These are phyloP conservation scores for Saturnispora sekii DNA, from an alignment of 805 yeast species.

Conservation along the genomic window DNA sequence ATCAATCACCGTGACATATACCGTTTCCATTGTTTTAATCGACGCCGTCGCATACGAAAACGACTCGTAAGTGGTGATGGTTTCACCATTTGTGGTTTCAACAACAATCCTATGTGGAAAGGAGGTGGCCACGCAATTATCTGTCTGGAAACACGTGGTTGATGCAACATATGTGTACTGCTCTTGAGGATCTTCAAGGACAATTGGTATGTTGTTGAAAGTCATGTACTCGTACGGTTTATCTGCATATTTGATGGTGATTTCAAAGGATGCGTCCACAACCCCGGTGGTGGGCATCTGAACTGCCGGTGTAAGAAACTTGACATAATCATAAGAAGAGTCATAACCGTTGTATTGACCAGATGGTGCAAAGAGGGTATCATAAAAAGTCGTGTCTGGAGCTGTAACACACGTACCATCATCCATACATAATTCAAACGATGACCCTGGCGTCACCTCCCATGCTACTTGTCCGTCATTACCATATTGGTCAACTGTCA, in stretches of 20 bases:
- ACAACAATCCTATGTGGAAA: constrained; percentile 3
- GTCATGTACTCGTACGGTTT: background rate
- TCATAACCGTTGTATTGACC: constrained; percentile 1
- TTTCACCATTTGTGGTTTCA: background rate
- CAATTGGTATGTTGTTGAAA: constrained; percentile 6
- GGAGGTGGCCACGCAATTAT: constrained; percentile 9
- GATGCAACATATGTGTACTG: constrained; percentile 8
- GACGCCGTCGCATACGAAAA: background rate
- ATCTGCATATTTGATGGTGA: background rate
- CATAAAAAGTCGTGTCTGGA: background rate
- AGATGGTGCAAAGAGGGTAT: constrained; percentile 11
- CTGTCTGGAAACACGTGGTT: constrained; percentile 8
- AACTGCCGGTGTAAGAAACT: constrained; percentile 9
- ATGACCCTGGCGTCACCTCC: constrained; percentile 5
- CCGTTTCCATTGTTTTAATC: constrained; percentile 9
- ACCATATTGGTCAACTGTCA: constrained; percentile 5
- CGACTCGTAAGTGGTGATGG: constrained; percentile 4
- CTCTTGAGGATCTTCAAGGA: constrained; percentile 2
- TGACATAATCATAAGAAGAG: constrained; percentile 6
- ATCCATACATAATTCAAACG: constrained; percentile 5
- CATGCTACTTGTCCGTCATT: constrained; percentile 3
- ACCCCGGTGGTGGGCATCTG: constrained; percentile 9
- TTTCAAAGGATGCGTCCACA: constrained; percentile 2
- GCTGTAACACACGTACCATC: constrained; percentile 7
- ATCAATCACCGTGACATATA: constrained; percentile 10